Base-by-base conservation (phyloP, 2,329 filamentous ascomycete species). In the Clarireedia paspali region DNA sequence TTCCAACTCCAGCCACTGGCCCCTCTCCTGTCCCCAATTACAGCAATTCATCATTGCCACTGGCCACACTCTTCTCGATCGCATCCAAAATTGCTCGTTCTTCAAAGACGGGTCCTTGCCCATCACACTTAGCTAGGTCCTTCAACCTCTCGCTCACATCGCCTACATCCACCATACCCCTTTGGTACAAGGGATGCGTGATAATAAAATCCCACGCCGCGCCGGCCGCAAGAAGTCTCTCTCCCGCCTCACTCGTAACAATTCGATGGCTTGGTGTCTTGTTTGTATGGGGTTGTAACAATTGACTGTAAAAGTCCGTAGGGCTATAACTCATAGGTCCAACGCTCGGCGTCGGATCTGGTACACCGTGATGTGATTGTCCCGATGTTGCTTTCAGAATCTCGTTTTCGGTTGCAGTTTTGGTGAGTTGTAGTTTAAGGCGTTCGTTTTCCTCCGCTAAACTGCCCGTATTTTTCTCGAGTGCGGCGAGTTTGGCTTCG, bases 181-280 rank as follows among this genome's bases (percentile, higher is more conserved):
- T 79, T 69, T 84, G 82, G 69, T 88, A 95, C 7, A 91, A 73
- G 6, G 88, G 83, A 70, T 96, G 89, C 53, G 76, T 78, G 66
- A 95, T 88, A 58, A 97, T 94, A 53, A 91, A 76, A 66, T 96
- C 91, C 92, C 92, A 97, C 0, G 91, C 87, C 2, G 89, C 88
- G 17, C 85, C 85, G 0, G 87, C 86, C 39, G 86, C 87, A 6
- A 94, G 76, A 14, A 95, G 73, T 30, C 79, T 78, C 68, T 89
- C 83, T 4, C 88, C 88, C n/a, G 82, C 77, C n/a, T 82, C 77
- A 40, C 81, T 82, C 26, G 81, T 79, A 30, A 82, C 80, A 60
- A 91, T 79, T n/a, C 87, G 80, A 68, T 91, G 87, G 58, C 80
- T 82, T 1, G 81, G 82, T 2, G 74, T 76, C 72, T 85, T 83